Evolutionary conservation across 768 basidiomycete species (phyloP).

Genomic region (Rossbeevera mucosa): DNA sequence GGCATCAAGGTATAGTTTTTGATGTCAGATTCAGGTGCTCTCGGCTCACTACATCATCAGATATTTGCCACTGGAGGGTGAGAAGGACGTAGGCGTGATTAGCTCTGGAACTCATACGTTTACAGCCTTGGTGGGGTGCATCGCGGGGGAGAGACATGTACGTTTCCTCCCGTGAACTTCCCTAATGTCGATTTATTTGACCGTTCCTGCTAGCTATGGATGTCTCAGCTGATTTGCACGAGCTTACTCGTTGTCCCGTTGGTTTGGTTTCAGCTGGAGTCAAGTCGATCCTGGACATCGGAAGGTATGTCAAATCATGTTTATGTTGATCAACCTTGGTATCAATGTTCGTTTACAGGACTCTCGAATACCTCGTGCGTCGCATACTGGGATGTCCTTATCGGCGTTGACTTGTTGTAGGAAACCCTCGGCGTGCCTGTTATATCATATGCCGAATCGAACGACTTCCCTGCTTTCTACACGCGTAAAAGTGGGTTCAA

Average conservation of each 20-base stretch:
- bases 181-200: slow-evolving; percentile 1
- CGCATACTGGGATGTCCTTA: not conserved
- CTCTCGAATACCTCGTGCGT: slow-evolving; percentile 72
- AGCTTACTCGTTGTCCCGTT: slow-evolving; percentile 85
- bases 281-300: slow-evolving; percentile 94
- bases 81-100: slow-evolving; percentile 19
- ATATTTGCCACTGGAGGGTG: slow-evolving; percentile 92
- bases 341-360: slow-evolving; percentile 39
- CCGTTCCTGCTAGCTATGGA: slow-evolving; percentile 71
- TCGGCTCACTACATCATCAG: slow-evolving; percentile 34
- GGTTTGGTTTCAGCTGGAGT: slow-evolving; percentile 90
- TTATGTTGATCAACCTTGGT: not conserved
- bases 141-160: slow-evolving; percentile 66
- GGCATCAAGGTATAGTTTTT: slow-evolving; percentile 68
- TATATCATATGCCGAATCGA: slow-evolving; percentile 64
- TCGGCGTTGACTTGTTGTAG: slow-evolving; percentile 34
- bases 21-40: not conserved
- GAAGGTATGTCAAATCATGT: slow-evolving; percentile 40
- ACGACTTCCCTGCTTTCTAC: slow-evolving; percentile 95
- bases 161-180: slow-evolving; percentile 11
- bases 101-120: slow-evolving; percentile 4
- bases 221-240: slow-evolving; percentile 88
- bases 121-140: slow-evolving; percentile 79
- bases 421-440: slow-evolving; percentile 96
- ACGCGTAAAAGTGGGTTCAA: slow-evolving; percentile 76